Percentiles rank a stretch among this genome's conserved stretches.
phyloP scores from a whole-genome alignment of 176 grass and related monocot genomes.

The Aegilops umbellulata region DNA sequence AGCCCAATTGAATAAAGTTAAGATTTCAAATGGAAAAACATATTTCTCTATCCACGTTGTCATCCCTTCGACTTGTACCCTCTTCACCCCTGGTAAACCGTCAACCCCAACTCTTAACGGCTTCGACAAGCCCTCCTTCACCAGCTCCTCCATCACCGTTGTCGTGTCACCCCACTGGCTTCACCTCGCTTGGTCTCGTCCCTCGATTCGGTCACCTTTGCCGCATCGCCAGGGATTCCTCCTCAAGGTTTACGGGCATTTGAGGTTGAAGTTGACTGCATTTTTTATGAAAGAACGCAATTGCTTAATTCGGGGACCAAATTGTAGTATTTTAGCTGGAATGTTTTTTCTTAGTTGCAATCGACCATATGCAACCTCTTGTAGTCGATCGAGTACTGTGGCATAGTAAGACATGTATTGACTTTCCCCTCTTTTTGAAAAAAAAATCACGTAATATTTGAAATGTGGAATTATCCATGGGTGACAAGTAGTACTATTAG shows the following conservation, averaged over 20 bases:
- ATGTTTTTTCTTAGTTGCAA: not conserved
- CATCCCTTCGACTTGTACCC: not conserved
- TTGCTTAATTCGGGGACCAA: not conserved
- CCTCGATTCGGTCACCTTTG: not conserved
- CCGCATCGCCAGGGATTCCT: not conserved
- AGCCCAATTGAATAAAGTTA: not conserved
- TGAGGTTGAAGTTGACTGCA: not conserved
- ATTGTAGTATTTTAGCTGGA: not conserved
- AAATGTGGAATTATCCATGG: not conserved
- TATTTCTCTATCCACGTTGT: too few relatives aligned
- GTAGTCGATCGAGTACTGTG: not conserved
- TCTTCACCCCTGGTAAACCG: not conserved
- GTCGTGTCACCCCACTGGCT: too few relatives aligned
- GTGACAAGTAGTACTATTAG: not conserved
- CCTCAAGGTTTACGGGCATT: not conserved
- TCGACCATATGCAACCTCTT: not conserved
- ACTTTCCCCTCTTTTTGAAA: too few relatives aligned
- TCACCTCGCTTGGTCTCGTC: not conserved
- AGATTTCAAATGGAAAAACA: not conserved
- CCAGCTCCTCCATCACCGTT: not conserved
- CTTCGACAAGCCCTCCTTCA: not conserved
- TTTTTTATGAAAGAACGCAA: not conserved
- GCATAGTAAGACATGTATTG: not conserved
- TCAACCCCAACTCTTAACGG: not conserved
- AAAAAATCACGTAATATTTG: not conserved